Evolutionary conservation across 805 yeast genomes (phyloP).

Genomic region (Barnettozyma siamensis): DNA sequence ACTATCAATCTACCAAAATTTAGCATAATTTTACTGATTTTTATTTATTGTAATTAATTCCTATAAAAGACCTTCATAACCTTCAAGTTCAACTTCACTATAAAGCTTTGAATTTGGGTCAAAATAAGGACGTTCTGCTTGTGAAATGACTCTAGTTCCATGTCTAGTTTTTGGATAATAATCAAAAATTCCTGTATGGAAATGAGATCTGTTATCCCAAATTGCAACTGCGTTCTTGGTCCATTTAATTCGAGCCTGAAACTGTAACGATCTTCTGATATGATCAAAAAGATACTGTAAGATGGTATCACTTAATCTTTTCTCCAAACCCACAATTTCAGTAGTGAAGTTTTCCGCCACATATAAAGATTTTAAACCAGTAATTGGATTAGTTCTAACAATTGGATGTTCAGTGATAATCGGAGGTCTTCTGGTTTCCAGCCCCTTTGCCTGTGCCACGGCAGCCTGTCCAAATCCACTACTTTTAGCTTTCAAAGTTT

Average conservation of each 20-base stretch:
- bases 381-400: conserved; percentile 59
- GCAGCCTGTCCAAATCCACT: conserved; percentile 58
- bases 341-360: conserved; percentile 52
- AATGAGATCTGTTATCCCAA: conserved; percentile 64
- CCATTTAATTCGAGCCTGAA: conserved; percentile 60
- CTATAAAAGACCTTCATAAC: neutral
- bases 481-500: conserved; percentile 54
- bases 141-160: conserved; percentile 57
- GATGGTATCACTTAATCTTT: conserved; percentile 54
- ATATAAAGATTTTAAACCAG: conserved; percentile 47
- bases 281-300: conserved; percentile 48
- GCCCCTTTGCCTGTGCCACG: conserved; percentile 40
- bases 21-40: no score
- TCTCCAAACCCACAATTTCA: conserved; percentile 58
- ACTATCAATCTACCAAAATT: neutral
- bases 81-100: conserved; percentile 1
- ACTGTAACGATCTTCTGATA: conserved; percentile 41
- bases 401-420: conserved; percentile 58
- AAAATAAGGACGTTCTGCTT: conserved; percentile 53
- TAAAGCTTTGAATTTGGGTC: conserved; percentile 1
- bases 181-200: conserved; percentile 59
- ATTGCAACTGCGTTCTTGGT: conserved; percentile 54
- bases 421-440: conserved; percentile 49
- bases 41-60: no score
- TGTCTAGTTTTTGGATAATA: conserved; percentile 60